Base-by-base conservation (phyloP, 1,284 basidiomycete genomes). In the Microstroma glucosiphilum region DNA sequence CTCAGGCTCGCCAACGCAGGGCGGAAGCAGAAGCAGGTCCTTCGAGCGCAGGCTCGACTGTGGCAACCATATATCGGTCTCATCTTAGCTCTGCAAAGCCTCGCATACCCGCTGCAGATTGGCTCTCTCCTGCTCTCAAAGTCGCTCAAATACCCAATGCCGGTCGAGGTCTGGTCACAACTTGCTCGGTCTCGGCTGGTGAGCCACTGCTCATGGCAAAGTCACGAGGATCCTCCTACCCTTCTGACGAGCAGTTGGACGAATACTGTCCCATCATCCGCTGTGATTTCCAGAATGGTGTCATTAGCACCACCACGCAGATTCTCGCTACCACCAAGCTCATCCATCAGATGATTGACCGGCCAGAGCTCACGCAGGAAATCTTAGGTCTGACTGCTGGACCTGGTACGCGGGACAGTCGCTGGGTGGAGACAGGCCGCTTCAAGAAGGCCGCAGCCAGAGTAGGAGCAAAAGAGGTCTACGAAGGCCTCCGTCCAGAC, bases 331-430 rank as follows among this genome's bases (percentile, higher is more conserved):
- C 75, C 40, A 75, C 76, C 0, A 68, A 69, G 55, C 67, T 75
- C 56, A 70, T 79, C 7, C 74, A 77, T 53, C 51, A 58, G 26
- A 30, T 19, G 19, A 49, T 25, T 12, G 72, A 77, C 59, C 65
- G 74, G 23, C 72, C 73, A 2, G 69, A 75, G 43, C 55, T 75
- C 1, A 68, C 71, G 1, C 58, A 68, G 58, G 67, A 70, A 2
- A 66, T 79, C 48, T 64, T 79, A 58, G 77, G 77, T 8, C 61
- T 79, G 17, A 79, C 77, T 0, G 77, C 76, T 7, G 77, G 77
- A 2, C 76, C 76, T 0, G 62, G 63, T 1, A 63, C 71, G 8
- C 59, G 63, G 15, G 59, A 71, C 21, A 26, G 19, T 11, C 17
- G 17, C 1, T 19, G 19, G 11, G 21, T 40, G 21, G 21, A 55